Evolutionary conservation across 495 filamentous ascomycete genomes (phyloP), one percentile per base, ranked within the genome.

Genomic region (Hypoxylon subgilvum): DNA sequence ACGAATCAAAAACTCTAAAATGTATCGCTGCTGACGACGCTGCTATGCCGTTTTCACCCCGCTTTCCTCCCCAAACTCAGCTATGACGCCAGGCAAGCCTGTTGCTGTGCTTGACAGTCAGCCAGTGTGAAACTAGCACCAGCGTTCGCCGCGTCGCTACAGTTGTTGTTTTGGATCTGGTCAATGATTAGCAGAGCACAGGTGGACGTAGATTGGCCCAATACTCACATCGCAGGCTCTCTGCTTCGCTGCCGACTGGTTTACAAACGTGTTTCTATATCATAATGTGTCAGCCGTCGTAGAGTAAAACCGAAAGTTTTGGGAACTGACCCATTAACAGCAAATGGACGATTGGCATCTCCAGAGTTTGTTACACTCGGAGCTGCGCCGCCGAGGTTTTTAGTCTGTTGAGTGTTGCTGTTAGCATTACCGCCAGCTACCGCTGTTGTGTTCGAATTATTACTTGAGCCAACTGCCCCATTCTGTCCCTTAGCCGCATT

Each of bases 101-200:
- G 44, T 0, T 52, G 17, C 64, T 82, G 79, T 14, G 66, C 49
- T 39, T 77, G 72, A 71, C 80, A 83, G 43, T 82, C 69, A 9
- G 52, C 45, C 31, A 78, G 66, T 4, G 56, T 67, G 53, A 65
- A 60, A 13, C 73, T 69, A 27, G 52, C 49, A 28, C 73, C 69
- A 27, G 57, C 21, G 56, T 81, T 81, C 56, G 74, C 72, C 28
- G 78, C 77, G 32, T 79, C 58, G 44, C 73, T 71, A 65, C 79
- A 81, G n/a, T 57, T 66, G 60, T 82, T 82, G 61, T 79, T 76
- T 72, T 82, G 79, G 45, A 80, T 76, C 55, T 75, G 66, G 38
- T 67, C 72, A 21, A 57, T 14, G 0, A 45, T 63, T 39, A 63
- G 60, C 10, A 28, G n/a, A 16, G 22, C 5, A 6, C 1, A 8